Percentiles rank a stretch among this genome's conserved stretches.
These are phyloP conservation scores for Fusarium nelsonii DNA, from an alignment of 2,329 filamentous ascomycete species.

Conservation along the genomic window DNA sequence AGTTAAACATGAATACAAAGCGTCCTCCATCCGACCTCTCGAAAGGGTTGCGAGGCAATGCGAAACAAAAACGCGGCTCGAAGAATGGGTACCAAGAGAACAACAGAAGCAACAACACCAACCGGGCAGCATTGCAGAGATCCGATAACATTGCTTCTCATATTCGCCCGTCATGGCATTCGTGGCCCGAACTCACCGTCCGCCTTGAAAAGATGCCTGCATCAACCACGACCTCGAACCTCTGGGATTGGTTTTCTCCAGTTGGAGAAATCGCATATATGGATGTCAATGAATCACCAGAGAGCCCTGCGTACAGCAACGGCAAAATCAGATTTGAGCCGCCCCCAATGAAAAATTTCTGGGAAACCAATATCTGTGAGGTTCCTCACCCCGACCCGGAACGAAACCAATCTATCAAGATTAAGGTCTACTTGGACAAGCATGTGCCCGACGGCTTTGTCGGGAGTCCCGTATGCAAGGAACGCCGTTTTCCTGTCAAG, in stretches of 20 bases:
- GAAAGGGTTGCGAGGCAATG: background rate
- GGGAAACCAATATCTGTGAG: slow-evolving; percentile 54
- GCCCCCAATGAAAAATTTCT: slow-evolving; percentile 65
- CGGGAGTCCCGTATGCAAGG: slow-evolving; percentile 34
- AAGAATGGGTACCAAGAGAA: slow-evolving; percentile 5
- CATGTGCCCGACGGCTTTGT: slow-evolving; percentile 29
- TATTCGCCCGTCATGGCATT: slow-evolving; percentile 48
- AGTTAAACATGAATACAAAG: slow-evolving; percentile 16
- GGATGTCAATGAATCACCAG: slow-evolving; percentile 59
- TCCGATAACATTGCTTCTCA: background rate
- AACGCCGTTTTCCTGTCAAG: slow-evolving; percentile 48
- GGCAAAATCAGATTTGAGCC: slow-evolving; percentile 69
- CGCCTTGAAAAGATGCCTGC: slow-evolving; percentile 52
- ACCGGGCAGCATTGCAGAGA: background rate
- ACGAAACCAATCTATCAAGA: slow-evolving; percentile 34
- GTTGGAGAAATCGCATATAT: slow-evolving; percentile 68
- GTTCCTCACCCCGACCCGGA: slow-evolving; percentile 45
- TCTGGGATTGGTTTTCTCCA: slow-evolving; percentile 65
- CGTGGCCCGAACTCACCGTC: slow-evolving; percentile 53
- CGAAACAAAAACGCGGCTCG: background rate
- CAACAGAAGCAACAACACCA: background rate
- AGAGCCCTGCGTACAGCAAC: slow-evolving; percentile 44
- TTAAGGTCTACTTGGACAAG: slow-evolving; percentile 29
- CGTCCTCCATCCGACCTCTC: background rate
- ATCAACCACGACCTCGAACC: slow-evolving; percentile 54